These are phyloP conservation scores for Gossypium sturtianum DNA, from an alignment of 345 rosid genomes.

Conservation along the genomic window DNA sequence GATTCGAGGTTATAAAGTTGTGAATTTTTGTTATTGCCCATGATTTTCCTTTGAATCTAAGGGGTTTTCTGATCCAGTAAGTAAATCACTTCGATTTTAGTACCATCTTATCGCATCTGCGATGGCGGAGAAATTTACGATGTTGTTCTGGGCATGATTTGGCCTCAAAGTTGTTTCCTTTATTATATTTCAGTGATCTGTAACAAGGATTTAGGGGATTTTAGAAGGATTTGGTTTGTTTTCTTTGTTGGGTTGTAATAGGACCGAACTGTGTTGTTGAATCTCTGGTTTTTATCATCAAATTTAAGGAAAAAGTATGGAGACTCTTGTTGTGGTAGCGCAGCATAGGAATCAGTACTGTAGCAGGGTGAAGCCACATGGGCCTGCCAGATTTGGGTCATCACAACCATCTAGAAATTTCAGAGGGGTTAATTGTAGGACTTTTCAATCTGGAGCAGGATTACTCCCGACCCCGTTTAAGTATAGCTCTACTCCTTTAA, in stretches of 20 bases:
- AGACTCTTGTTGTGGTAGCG: conserved; percentile 63
- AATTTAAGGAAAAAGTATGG: conserved; percentile 35
- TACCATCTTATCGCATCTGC: conserved; percentile 22
- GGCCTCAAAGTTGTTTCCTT: conserved; percentile 20
- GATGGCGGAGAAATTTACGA: conserved; percentile 20
- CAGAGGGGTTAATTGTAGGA: conserved; percentile 65
- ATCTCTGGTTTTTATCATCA: conserved; percentile 16
- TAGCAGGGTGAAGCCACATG: conserved; percentile 35
- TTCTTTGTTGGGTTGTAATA: neutral
- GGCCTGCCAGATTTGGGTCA: conserved; percentile 39
- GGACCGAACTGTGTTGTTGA: conserved; percentile 9
- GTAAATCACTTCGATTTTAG: conserved; percentile 19
- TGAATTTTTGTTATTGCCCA: neutral
- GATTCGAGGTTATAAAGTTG: conserved; percentile 14
- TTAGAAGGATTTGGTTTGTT: neutral
- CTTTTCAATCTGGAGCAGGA: conserved; percentile 70
- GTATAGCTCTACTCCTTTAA: conserved; percentile 25
- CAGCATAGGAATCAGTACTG: conserved; percentile 65
- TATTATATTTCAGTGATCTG: conserved; percentile 4
- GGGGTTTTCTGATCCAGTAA: neutral
- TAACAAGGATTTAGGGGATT: conserved; percentile 12
- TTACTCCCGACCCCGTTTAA: conserved; percentile 62
- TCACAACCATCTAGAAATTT: conserved; percentile 56
- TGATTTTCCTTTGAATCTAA: conserved; percentile 14
- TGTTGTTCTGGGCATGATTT: neutral